Base-by-base conservation (phyloP, 2,329 filamentous ascomycete genomes). In the Didymella glomerata region DNA sequence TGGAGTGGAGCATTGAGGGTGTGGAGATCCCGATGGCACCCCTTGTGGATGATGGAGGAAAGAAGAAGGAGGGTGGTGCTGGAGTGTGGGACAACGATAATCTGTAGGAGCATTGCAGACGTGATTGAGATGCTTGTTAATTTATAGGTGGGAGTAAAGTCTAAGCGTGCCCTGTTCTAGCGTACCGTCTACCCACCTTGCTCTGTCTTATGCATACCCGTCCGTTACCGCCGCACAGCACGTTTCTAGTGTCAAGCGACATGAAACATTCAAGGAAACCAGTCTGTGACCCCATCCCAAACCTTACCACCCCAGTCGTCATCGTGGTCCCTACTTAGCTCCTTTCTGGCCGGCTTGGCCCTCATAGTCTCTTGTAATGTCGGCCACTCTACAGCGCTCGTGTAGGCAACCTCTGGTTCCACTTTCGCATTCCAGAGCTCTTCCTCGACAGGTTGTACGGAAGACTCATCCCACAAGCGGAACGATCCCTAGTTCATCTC, bases 1-100 rank as follows among this genome's bases (percentile, higher is more conserved):
- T 98, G 83, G 80, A 83, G 66, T 90, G 87, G 87, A 77, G 66
- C 30, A 64, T 87, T 5, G 76, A 79, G 18, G 80, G 79, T 3
- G 78, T 88, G 8, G 82, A 84, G 48, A 77, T 88, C 3, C 81
- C 82, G 7, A 65, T 74, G 49, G 77, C 73, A 9, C 73, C 76
- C 41, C 54, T 53, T 16, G 72, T 76, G 1, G 74, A 73, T 13
- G 68, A 63, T 20, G 58, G 60, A 10, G 67, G 66, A 0, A 76
- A 76, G 60, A 70, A 57, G 2, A 74, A 75, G 48, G 64, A 68
- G 5, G 50, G 50, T 7, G 56, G 56, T 18, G 50, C 50, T 7
- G 56, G 56, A 4, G 56, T 59, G 32, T 59, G 56, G 56, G 56
- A 54, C 25, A 38, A 59, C 34, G 47, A 59, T 22, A 54, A 50